Base-by-base conservation (phyloP, 257 asterid genomes). In the Lantana camara region DNA sequence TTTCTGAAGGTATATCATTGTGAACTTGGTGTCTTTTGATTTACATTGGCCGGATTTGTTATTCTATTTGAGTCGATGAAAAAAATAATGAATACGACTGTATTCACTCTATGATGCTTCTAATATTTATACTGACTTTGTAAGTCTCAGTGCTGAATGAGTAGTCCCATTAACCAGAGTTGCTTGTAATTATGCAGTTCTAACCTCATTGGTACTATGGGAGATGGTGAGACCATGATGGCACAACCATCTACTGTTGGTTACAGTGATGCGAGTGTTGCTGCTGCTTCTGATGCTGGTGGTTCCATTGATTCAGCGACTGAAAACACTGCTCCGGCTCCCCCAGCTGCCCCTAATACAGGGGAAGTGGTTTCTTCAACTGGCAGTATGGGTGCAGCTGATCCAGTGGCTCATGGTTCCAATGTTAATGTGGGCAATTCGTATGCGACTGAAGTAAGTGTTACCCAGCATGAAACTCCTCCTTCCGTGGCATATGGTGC, bases 381-480 rank as follows among this genome's bases (percentile, higher is more conserved):
- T 22, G 56, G 44, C n/a, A 62, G 49, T 49, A 45, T 57, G 30
- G 38, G 23, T 45, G 44, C 57, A 46, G 48, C 77, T 17, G 69
- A 68, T 69, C 64, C 71, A 47, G 73, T 49, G 52, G 60, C 68
- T 68, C 66, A 62, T 67, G 57, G 64, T 40, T 70, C 73, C 37
- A 66, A 66, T 68, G 9, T 57, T 29, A 76, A 60, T 73, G 76
- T 68, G 71, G 75, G 74, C 27, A 59, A 50, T 61, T 48, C 47
- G 1, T 24, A 75, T 64, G 72, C 24, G 0, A 11, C 74, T 13
- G 59, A 57, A 32, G 66, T 45, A 58, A 64, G 63, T 73, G 50
- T 17, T 32, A 21, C 77, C 66, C 84, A 78, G 59, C 89, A 80
- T 37, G 82, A 69, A 54, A 44, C 59, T 34, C 72, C 74, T 54